Evolutionary conservation across 805 yeast genomes (phyloP), one percentile per base, ranked within the genome.

Genomic region (Pichia membranifaciens): DNA sequence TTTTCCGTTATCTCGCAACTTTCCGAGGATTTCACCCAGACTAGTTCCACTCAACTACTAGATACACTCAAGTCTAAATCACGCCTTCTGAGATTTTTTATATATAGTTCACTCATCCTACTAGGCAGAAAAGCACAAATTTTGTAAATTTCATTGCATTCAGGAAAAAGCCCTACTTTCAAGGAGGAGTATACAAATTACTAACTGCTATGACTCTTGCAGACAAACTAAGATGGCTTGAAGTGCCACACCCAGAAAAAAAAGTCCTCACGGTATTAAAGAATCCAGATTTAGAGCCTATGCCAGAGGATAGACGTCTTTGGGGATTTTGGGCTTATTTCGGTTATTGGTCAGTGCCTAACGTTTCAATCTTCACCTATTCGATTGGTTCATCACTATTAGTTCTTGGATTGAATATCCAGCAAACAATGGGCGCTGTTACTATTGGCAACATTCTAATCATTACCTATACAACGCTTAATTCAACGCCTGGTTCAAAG

Each of bases 391-490:
- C 73, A 7, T 65, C 79, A 1, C 64, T 75, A 4, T 52, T 75
- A 10, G 54, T 67, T 8, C 59, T 71, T 4, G 80, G 52, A 21
- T 40, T 49, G 15, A 38, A 43, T 13, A 39, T 31, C 20, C 43
- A 39, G n/a, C 41, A 45, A 22, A 47, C 49, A 13, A 49, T 49
- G 44, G 48, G 48, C 21, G 50, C 48, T 29, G 38, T 66, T 45
- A 62, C 69, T 31, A 51, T 76, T 6, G 79, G 77, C 38, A 76
- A 75, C 56, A 55, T 68, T 7, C 50, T 76, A 9, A 72, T 77
- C n/a, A 60, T 69, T 34, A 20, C 59, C 5, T 65, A 68, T 47
- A 70, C 78, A 5, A 49, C 70, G 29, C 66, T 74, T 9, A 74
- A 74, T 54, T 68, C 75, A 18, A 65, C 62, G 41, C 76, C 75